Evolutionary conservation across 306 rosid genomes (phyloP).

Genomic region (Dryas octopetala): DNA sequence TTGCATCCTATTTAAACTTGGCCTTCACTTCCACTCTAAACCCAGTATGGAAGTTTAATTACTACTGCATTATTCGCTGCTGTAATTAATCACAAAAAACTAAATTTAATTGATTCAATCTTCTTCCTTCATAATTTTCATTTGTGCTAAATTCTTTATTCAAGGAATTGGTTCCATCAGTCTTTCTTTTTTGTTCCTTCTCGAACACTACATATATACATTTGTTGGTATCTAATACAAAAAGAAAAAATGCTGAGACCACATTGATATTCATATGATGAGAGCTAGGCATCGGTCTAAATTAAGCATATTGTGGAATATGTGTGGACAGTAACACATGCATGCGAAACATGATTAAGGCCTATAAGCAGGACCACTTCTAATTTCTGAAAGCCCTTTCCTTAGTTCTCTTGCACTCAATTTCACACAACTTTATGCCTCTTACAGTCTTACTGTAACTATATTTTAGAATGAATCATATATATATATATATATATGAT

Average conservation of each 20-base stretch:
- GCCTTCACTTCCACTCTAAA: conserved; percentile 13
- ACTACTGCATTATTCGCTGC: not conserved
- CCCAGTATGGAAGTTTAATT: not conserved
- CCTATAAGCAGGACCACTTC: conserved; percentile 26
- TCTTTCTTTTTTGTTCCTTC: conserved; percentile 10
- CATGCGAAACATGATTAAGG: conserved; percentile 6
- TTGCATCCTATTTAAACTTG: conserved; percentile 9
- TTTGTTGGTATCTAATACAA: not conserved
- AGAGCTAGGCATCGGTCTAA: too few species aligned
- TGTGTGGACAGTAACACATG: conserved; percentile 7
- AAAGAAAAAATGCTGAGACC: not conserved
- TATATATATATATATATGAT: too few species aligned
- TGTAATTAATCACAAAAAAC: not conserved
- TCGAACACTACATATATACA: not conserved
- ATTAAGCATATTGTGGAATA: not conserved
- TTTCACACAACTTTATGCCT: not conserved
- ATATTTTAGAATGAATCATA: too few species aligned
- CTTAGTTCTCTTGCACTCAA: conserved; percentile 27
- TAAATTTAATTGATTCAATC: too few species aligned
- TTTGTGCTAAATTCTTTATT: not conserved
- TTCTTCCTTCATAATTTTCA: not conserved
- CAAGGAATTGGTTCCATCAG: conserved; percentile 3
- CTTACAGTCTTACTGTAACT: too few species aligned
- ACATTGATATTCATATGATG: not conserved
- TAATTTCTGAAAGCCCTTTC: not conserved